Evolutionary conservation across 768 basidiomycete species (phyloP).

Genomic region (Phlegmacium glaucopus): DNA sequence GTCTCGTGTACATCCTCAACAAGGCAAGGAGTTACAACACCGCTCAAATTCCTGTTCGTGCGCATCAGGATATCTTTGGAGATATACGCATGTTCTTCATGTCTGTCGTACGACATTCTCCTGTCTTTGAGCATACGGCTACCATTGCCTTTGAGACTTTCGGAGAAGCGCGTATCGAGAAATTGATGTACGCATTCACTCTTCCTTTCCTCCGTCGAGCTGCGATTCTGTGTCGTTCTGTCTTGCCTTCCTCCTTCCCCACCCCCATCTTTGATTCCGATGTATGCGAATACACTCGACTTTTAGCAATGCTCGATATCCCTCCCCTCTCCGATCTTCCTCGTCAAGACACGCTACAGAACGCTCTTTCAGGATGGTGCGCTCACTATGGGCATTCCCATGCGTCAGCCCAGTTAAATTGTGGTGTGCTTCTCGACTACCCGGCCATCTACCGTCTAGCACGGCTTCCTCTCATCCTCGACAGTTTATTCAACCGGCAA

Average conservation of each 20-base stretch:
- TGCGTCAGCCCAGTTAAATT: constrained; percentile 73
- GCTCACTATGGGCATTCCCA: constrained; percentile 84
- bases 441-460: constrained; percentile 82
- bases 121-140: constrained; percentile 82
- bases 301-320: constrained; percentile 72
- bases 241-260: constrained; percentile 62
- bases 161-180: constrained; percentile 82
- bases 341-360: constrained; percentile 83
- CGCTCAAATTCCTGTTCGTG: constrained; percentile 39
- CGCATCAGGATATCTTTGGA: constrained; percentile 74
- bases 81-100: constrained; percentile 88
- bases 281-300: constrained; percentile 72
- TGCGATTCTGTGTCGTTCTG: constrained; percentile 77
- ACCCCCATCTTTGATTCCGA: constrained; percentile 41
- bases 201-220: constrained; percentile 90
- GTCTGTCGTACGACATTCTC: constrained; percentile 87
- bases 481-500: constrained; percentile 75
- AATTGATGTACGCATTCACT: constrained; percentile 82
- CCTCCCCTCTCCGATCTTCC: constrained; percentile 78
- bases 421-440: constrained; percentile 78
- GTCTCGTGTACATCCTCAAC: constrained; percentile 78
- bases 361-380: constrained; percentile 87
- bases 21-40: constrained; percentile 58
- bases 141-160: constrained; percentile 76
- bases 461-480: constrained; percentile 76